phyloP scores from a whole-genome alignment of 306 rosid genomes.

The Vigna radiata region DNA sequence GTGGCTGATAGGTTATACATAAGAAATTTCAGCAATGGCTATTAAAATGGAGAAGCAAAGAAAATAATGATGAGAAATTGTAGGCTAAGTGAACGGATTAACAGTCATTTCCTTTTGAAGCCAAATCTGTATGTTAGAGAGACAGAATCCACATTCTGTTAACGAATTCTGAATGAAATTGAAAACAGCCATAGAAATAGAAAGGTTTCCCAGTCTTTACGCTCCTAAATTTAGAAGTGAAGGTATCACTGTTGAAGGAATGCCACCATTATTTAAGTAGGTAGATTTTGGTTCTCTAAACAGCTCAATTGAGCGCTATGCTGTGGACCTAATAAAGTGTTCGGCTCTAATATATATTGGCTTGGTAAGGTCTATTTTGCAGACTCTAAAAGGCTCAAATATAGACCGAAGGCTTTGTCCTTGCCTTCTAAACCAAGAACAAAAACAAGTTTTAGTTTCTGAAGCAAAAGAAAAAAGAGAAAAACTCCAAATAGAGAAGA shows the following conservation, averaged over 20 bases:
- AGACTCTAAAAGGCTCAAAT: neutral
- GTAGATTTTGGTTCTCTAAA: neutral
- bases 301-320: conserved; percentile 15
- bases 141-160: neutral
- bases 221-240: conserved; percentile 48
- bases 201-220: conserved; percentile 42
- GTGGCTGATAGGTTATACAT: neutral
- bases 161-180: neutral
- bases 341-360: conserved; percentile 38
- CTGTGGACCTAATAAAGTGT: conserved; percentile 15
- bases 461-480: neutral
- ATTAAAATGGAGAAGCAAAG: neutral
- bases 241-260: neutral
- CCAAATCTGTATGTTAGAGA: neutral
- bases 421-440: conserved; percentile 29
- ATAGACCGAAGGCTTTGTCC: conserved; percentile 41
- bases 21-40: neutral
- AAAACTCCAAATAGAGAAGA: neutral
- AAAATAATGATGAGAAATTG: neutral
- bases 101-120: neutral
- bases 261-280: conserved; percentile 44
- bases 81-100: neutral
- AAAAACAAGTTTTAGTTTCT: neutral
- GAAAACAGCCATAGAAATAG: neutral
- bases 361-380: conserved; percentile 46